Base-by-base conservation (phyloP, 2,329 filamentous ascomycete species). In the Aspergillaceae sp. region DNA sequence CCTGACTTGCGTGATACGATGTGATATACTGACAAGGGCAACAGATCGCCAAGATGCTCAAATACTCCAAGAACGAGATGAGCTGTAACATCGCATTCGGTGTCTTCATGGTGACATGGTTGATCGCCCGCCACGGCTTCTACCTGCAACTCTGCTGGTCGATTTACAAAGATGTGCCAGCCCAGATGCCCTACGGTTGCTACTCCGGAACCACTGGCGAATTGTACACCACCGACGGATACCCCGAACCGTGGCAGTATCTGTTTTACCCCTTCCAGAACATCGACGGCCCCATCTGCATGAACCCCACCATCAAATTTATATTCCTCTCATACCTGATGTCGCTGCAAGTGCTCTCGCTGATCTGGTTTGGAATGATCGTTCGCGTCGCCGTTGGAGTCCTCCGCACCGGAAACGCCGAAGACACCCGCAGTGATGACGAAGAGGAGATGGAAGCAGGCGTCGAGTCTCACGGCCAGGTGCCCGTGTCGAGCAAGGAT, bases 351-450 rank as follows among this genome's bases (percentile, higher is more conserved):
- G 72, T 76, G 26, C 77, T 98, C 44, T 89, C 86, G 30, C 72
- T 94, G 33, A 76, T 86, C 51, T 97, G 92, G 92, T 94, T 97
- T 61, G 76, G 74, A 51, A 86, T 95, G 82, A 95, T 97, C 55
- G 68, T 90, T 35, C 80, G 82, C 47, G 86, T 98, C 2, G 89
- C 89, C 26, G 76, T 85, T 51, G 83, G 84, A 50, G 89, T 97
- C 4, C 63, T 97, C 33, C 78, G 76, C 43, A 63, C 60, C 11
- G 90, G 91, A 30, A 79, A 80, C 30, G 89, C 91, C 4, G 89
- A 96, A 52, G 92, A 98, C 61, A 78, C 81, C 11, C 82, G 92
- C 46, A 94, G 87, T 52, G 91, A 96, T 56, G 87, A 88, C 52
- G 89, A 94, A 67, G 84, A 72, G 4, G 2, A 19, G 1, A 19